Base-by-base conservation (phyloP, 352 stramenopile species). In the Blastocystis hominis region DNA sequence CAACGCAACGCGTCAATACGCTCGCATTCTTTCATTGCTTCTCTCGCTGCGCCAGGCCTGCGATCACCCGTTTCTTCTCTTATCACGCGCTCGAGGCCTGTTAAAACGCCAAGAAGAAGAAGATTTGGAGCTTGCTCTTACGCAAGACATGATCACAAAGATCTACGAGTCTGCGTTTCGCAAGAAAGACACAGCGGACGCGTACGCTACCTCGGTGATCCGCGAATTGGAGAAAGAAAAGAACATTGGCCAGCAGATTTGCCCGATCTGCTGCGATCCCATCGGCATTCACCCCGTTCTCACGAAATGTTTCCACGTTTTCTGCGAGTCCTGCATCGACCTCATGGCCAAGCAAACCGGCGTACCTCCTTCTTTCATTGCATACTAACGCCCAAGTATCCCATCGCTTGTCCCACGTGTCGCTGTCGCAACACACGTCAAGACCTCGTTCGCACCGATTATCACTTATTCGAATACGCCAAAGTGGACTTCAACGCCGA, bases 1-100 rank as follows among this genome's bases (percentile, higher is more conserved):
- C 24, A 90, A 91, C 24, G 91, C 91, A 10, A 93, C 90, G 63
- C 91, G 90, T 20, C 95, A 92, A 78, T 96, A 96, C 79, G 91
- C 94, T 4, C 92, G 91, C 17, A 96, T 96, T 79, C 94, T 96
- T 46, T 92, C 93, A 24, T 89, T 96, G 36, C 88, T 96, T 62
- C 75, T 96, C 62, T 91, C 93, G 0, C 90, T 96, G 4, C 92
- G 93, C 6, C 93, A 96, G 90, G 93, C 93, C 15, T 96, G 93
- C 61, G 90, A 96, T 90, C 93, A 96, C 70, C 93, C 93, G 42
- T 93, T 95, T 56, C 90, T 96, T 1, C 93, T 93, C 0, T 89
- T 95, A 1, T 92, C 92, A 13, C 90, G 93, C 42, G 90, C 90
- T 10, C 50, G 91, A 13, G 63, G 80, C 0, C 15, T 77, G 40